These are phyloP conservation scores for Hypoxylon sp. DNA, from an alignment of 2,329 filamentous ascomycete species.

Conservation along the genomic window DNA sequence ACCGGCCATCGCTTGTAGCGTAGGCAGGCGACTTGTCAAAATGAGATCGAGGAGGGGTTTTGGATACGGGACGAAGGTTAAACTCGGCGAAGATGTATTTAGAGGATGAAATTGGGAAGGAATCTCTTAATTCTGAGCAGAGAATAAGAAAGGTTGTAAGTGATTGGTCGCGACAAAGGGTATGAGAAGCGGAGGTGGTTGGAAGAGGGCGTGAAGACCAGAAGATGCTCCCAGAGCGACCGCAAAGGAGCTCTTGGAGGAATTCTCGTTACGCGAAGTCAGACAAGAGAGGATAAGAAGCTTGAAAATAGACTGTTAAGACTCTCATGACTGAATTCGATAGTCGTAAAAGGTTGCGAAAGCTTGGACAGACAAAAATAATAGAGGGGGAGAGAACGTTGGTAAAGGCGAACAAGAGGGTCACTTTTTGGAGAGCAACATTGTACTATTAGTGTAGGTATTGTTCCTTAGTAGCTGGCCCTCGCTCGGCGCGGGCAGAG, in stretches of 20 bases:
- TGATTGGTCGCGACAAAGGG: conserved; percentile 62
- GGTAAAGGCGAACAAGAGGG: conserved; percentile 46
- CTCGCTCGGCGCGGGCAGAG: conserved; percentile 45
- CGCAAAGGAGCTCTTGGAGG: conserved; percentile 49
- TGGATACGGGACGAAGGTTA: conserved; percentile 33
- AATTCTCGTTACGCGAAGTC: conserved; percentile 53
- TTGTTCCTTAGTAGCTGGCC: conserved; percentile 35
- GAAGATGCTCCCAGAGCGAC: conserved; percentile 45
- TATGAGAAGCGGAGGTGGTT: conserved; percentile 54
- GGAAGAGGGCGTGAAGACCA: conserved; percentile 53
- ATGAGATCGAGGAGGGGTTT: conserved; percentile 38
- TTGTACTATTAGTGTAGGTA: conserved; percentile 37
- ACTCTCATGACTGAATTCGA: conserved; percentile 51
- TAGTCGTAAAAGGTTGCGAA: conserved; percentile 37
- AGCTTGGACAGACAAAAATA: conserved; percentile 34
- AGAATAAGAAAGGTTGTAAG: conserved; percentile 23
- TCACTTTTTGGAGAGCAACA: conserved; percentile 51
- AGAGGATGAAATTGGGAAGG: conserved; percentile 32
- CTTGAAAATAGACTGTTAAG: conserved; percentile 41
- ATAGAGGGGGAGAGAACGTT: conserved; percentile 44
- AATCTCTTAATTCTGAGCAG: conserved; percentile 22
- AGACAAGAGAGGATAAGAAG: conserved; percentile 50
- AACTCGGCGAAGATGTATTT: conserved; percentile 22
- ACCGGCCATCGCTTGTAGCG: conserved; percentile 60
- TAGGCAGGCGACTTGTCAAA: conserved; percentile 45